phyloP scores from a whole-genome alignment of 441 rosid species.

The Gossypium schwendimanii region DNA sequence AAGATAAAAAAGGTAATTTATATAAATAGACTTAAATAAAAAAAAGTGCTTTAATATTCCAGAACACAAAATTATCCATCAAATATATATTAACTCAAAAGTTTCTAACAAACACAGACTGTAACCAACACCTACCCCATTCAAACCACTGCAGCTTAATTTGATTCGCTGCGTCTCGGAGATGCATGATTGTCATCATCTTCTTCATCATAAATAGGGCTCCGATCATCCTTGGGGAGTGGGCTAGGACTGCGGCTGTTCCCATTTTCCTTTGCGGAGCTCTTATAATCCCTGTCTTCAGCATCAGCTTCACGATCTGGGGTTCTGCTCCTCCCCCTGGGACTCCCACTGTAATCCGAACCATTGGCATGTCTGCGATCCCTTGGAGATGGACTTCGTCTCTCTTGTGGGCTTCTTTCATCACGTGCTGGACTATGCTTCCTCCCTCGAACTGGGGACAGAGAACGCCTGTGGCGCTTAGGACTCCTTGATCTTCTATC shows the following conservation, averaged over 20 bases:
- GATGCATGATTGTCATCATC: slow-evolving; percentile 32
- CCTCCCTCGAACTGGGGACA: slow-evolving; percentile 36
- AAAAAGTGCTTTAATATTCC: neutral
- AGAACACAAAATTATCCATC: neutral
- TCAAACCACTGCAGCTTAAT: neutral
- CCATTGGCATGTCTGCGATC: slow-evolving; percentile 30
- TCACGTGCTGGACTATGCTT: slow-evolving; percentile 27
- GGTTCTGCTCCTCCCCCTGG: slow-evolving; percentile 34
- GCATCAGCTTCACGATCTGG: slow-evolving; percentile 28
- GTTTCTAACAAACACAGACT: neutral
- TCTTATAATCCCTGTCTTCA: slow-evolving; percentile 21
- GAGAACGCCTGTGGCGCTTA: slow-evolving; percentile 33
- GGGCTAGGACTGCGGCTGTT: slow-evolving; percentile 1
- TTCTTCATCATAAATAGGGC: slow-evolving; percentile 22
- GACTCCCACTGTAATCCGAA: slow-evolving; percentile 31
- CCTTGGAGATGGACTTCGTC: slow-evolving; percentile 33
- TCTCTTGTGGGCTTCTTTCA: slow-evolving; percentile 35
- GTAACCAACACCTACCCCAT: neutral
- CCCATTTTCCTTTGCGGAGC: slow-evolving; percentile 41
- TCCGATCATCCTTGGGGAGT: neutral
- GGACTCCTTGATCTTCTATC: slow-evolving; percentile 54
- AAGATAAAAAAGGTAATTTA: neutral
- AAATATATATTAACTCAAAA: neutral
- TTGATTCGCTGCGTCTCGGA: slow-evolving; percentile 33
- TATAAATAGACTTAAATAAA: neutral